These are phyloP conservation scores for Stramenopiles sp. DNA, from an alignment of 352 stramenopile species.

Conservation along the genomic window DNA sequence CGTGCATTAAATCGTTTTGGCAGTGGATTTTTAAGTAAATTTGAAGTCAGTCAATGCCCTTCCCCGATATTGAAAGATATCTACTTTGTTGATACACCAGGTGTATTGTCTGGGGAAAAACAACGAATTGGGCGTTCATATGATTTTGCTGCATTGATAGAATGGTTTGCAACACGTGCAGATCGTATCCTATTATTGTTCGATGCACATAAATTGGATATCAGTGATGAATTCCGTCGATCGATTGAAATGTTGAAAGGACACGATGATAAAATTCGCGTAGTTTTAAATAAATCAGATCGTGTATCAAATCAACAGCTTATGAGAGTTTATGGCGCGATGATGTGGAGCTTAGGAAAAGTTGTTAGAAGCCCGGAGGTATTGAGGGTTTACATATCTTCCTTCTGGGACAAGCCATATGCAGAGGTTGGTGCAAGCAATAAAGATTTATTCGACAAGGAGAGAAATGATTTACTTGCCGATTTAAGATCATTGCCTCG, in stretches of 20 bases:
- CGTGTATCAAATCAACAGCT: slow-evolving; percentile 91
- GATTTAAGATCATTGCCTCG: slow-evolving; percentile 83
- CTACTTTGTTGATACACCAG: slow-evolving; percentile 91
- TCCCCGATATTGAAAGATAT: slow-evolving; percentile 77
- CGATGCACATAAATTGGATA: slow-evolving; percentile 97
- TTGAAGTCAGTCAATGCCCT: slow-evolving; percentile 82
- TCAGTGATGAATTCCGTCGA: slow-evolving; percentile 93
- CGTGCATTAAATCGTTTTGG: slow-evolving; percentile 80
- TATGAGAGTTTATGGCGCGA: slow-evolving; percentile 66
- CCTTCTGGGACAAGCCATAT: slow-evolving; percentile 82
- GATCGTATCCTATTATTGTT: slow-evolving; percentile 97
- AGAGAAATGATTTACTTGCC: slow-evolving; percentile 88
- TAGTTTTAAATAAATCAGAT: slow-evolving; percentile 37
- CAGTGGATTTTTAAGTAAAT: slow-evolving; percentile 92
- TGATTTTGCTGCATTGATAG: slow-evolving; percentile 74
- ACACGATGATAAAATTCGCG: slow-evolving; percentile 15
- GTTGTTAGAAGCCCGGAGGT: slow-evolving; percentile 93
- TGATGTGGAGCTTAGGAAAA: slow-evolving; percentile 95
- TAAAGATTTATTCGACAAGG: slow-evolving; percentile 76
- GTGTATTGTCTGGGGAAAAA: slow-evolving; percentile 95
- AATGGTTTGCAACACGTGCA: slow-evolving; percentile 81
- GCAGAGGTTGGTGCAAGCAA: slow-evolving; percentile 41
- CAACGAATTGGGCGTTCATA: slow-evolving; percentile 85
- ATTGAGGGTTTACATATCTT: slow-evolving; percentile 88
- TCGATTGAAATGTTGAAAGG: slow-evolving; percentile 82